phyloP scores from a whole-genome alignment of 306 rosid genomes.

The Sesbania bispinosa region DNA sequence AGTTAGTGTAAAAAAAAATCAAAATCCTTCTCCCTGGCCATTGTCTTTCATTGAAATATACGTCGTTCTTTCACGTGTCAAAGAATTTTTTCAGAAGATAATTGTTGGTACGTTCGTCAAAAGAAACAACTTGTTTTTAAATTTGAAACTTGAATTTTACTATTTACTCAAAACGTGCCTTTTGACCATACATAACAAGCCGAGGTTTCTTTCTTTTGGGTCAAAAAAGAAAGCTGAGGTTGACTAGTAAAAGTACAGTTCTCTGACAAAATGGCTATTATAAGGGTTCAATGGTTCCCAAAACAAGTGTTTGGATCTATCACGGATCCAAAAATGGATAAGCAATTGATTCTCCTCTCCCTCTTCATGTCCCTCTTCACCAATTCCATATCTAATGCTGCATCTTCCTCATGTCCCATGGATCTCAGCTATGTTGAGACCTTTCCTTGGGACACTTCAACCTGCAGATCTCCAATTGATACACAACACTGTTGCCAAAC shows the following conservation, averaged over 20 bases:
- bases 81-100: too few relatives aligned
- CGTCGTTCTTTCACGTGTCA: too few relatives aligned
- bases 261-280: not conserved
- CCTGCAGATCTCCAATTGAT: conserved; percentile 35
- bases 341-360: not conserved
- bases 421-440: conserved; percentile 65
- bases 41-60: too few relatives aligned
- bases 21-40: too few relatives aligned
- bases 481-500: conserved; percentile 55
- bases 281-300: not conserved
- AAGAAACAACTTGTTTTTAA: too few relatives aligned
- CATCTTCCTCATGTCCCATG: conserved; percentile 46
- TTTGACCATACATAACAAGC: not conserved
- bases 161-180: not conserved
- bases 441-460: conserved; percentile 73
- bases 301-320: not conserved
- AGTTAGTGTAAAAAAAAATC: too few relatives aligned
- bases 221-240: not conserved
- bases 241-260: not conserved
- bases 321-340: conserved; percentile 22
- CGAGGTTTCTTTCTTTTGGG: too few relatives aligned
- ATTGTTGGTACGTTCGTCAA: too few relatives aligned
- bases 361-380: conserved; percentile 17
- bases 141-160: too few relatives aligned
- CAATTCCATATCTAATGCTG: not conserved